A percentile compares a stretch with the other conserved stretches of the same genome.
Evolutionary conservation across 2,329 filamentous ascomycete genomes (phyloP).

Genomic region (Sclerotinia borealis): DNA sequence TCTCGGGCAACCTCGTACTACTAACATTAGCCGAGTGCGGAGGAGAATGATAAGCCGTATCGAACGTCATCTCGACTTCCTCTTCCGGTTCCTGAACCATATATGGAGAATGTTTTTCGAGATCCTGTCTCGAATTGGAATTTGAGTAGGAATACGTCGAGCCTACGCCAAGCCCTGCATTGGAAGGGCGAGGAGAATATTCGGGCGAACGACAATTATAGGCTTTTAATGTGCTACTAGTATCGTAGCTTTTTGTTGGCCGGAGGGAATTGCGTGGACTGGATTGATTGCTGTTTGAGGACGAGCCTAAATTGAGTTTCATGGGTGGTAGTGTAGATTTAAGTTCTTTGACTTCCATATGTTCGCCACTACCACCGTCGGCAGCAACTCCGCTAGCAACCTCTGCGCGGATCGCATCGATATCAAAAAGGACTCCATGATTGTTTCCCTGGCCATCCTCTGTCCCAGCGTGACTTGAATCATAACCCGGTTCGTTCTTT

Average conservation of each 20-base stretch:
- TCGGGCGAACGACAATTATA: constrained; percentile 12
- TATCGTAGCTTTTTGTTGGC: constrained; percentile 44
- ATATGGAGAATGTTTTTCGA: constrained; percentile 6
- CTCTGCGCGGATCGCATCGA: constrained; percentile 87
- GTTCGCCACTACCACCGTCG: constrained; percentile 19
- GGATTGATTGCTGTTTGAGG: neutral
- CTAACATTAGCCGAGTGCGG: constrained; percentile 19
- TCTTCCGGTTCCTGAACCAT: constrained; percentile 31
- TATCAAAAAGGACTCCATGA: constrained; percentile 71
- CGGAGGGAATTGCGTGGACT: constrained; percentile 33
- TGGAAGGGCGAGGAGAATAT: constrained; percentile 16
- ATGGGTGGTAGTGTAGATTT: constrained; percentile 86
- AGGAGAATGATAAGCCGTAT: constrained; percentile 44
- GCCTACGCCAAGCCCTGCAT: neutral
- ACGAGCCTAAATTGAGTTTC: constrained; percentile 56
- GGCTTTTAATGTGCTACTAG: constrained; percentile 29
- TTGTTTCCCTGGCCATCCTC: constrained; percentile 32
- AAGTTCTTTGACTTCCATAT: constrained; percentile 67
- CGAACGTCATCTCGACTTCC: constrained; percentile 66
- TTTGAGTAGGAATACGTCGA: constrained; percentile 8
- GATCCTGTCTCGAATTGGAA: constrained; percentile 5
- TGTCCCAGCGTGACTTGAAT: constrained; percentile 3
- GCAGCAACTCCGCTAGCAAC: constrained; percentile 44
- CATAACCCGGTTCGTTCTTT: constrained; percentile 40
- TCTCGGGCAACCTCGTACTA: neutral